These are phyloP conservation scores for Apiospora saccharicola DNA, from an alignment of 2,329 filamentous ascomycete species.

Conservation along the genomic window DNA sequence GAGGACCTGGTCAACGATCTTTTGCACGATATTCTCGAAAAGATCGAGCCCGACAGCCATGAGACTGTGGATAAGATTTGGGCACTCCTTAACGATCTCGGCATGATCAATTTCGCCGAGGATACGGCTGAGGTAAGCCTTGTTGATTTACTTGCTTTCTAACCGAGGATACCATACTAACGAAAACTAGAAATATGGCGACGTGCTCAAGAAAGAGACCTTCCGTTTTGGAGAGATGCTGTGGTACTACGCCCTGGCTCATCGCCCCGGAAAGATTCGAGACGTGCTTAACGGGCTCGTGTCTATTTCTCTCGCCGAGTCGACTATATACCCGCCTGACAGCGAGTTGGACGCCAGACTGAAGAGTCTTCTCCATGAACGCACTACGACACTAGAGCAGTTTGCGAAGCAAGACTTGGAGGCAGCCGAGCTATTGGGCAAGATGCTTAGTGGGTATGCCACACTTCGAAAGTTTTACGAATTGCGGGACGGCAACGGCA, in stretches of 20 bases:
- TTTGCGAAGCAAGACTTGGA: constrained; percentile 79
- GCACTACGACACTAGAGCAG: constrained; percentile 73
- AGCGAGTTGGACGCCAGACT: constrained; percentile 78
- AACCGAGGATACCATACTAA: constrained; percentile 35
- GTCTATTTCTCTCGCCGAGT: constrained; percentile 86
- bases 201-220: constrained; percentile 74
- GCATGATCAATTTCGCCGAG: constrained; percentile 79
- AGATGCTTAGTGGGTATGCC: constrained; percentile 89
- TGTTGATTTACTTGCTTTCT: constrained; percentile 4
- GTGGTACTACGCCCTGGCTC: constrained; percentile 89
- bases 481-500: constrained; percentile 71
- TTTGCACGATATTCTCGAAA: constrained; percentile 69
- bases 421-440: constrained; percentile 83
- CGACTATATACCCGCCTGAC: constrained; percentile 77
- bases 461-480: constrained; percentile 91
- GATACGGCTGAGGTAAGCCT: constrained; percentile 79
- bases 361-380: constrained; percentile 71
- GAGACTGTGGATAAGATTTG: constrained; percentile 83
- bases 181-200: constrained; percentile 77
- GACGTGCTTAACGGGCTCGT: constrained; percentile 87
- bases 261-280: constrained; percentile 79
- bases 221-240: constrained; percentile 86
- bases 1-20: constrained; percentile 78
- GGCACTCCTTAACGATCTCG: constrained; percentile 77
- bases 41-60: constrained; percentile 70